A percentile compares a stretch with the other conserved stretches of the same genome.
These are phyloP conservation scores for Terfezia claveryi DNA, from an alignment of 495 filamentous ascomycete genomes.

Conservation along the genomic window DNA sequence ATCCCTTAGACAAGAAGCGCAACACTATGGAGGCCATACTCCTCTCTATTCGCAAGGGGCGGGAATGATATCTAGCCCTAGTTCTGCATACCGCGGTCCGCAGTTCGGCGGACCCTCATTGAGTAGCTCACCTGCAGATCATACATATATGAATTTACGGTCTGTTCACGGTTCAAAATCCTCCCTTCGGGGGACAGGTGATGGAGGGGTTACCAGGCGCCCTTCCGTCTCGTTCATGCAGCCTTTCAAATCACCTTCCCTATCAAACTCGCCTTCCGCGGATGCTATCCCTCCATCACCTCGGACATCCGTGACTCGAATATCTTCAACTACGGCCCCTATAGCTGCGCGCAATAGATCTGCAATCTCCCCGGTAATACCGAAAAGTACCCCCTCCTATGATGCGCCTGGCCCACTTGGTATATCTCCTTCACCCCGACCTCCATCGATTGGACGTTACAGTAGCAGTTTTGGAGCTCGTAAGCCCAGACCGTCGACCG, in stretches of 20 bases:
- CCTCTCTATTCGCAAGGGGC: constrained; percentile 14
- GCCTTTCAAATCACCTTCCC: constrained; percentile 81
- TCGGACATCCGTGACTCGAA: constrained; percentile 32
- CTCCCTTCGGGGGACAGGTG: constrained; percentile 34
- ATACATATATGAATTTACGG: constrained; percentile 35
- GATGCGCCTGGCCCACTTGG: constrained; percentile 1
- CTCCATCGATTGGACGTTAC: constrained; percentile 44
- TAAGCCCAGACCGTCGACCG: constrained; percentile 50
- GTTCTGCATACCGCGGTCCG: neutral
- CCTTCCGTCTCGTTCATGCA: constrained; percentile 70
- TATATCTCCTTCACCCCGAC: constrained; percentile 46
- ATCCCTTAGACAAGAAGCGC: constrained; percentile 27
- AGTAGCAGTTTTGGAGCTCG: constrained; percentile 80
- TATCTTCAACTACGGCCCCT: constrained; percentile 7
- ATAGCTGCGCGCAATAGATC: constrained; percentile 7
- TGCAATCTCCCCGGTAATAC: constrained; percentile 9
- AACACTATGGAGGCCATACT: constrained; percentile 25
- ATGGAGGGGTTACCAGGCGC: constrained; percentile 27
- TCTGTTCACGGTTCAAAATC: constrained; percentile 37
- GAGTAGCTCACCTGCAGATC: constrained; percentile 37
- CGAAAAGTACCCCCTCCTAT: neutral
- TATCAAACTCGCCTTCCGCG: constrained; percentile 68
- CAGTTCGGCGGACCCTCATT: constrained; percentile 20
- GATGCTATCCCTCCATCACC: constrained; percentile 39
- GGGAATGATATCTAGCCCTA: constrained; percentile 19